Evolutionary conservation across 257 asterid genomes (phyloP), one percentile per base, ranked within the genome.

Genomic region (Salvia hispanica): DNA sequence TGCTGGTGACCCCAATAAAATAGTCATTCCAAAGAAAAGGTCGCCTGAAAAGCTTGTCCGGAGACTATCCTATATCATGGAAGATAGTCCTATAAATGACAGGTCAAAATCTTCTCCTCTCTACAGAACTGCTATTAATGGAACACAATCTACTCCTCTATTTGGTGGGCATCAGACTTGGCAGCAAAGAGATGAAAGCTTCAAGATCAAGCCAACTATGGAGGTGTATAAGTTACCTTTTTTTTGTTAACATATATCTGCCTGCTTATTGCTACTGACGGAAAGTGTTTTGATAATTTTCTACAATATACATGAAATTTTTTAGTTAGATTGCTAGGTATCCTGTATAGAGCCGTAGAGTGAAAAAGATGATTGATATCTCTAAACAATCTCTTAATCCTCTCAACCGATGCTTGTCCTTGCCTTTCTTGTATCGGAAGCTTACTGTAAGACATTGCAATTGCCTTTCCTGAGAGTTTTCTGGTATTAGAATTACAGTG

Each of bases 81-180:
- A 88, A 74, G 92, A 90, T 71, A 69, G 50, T 67, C 55, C 59
- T 58, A 67, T 69, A 46, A 68, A 62, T 61, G 84, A 78, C 53
- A 87, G 80, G 74, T 81, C 89, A 72, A 83, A 81, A 37, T 71
- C 87, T 39, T 59, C 78, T 72, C 96, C 96, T 76, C 82, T 91
- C 86, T 78, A 95, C 95, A 69, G 96, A 96, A 62, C 86, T 21
- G 67, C 67, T 13, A 62, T 62, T 60, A 86, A 81, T 69, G 94
- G 81, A 75, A 81, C 97, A 70, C 83, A 80, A 31, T 71, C 88
- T 16, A 58, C 78, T 71, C 96, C 97, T 78, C 83, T 94, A 58
- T 94, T 91, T 76, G 97, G 97, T 73, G 97, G 97, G 67, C 87
- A 88, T 75, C 84, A 74, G 70, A 85, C 84, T 51, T 94, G 99